These are phyloP conservation scores for Phyllosticta citribraziliensis DNA, from an alignment of 2,329 filamentous ascomycete species.

Conservation along the genomic window DNA sequence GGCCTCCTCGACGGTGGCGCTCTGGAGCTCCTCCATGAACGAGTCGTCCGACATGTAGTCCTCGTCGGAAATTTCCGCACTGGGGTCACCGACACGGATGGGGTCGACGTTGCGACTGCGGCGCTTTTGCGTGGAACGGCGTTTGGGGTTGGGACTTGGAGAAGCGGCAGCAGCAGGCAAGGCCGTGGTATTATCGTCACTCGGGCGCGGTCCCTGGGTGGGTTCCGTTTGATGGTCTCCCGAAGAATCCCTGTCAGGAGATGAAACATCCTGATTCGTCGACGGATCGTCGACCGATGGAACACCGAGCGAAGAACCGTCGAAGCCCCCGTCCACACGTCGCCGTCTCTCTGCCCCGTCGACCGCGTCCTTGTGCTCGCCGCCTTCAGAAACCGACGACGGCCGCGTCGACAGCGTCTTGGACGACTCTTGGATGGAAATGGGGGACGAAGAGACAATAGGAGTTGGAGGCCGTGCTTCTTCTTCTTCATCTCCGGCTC, in stretches of 20 bases:
- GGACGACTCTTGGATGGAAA: conserved; percentile 28
- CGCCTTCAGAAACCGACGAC: conserved; percentile 28
- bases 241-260: conserved; percentile 10
- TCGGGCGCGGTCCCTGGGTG: conserved; percentile 2
- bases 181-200: conserved; percentile 8
- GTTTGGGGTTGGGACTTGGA: conserved; percentile 7
- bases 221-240: conserved; percentile 10
- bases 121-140: conserved; percentile 9
- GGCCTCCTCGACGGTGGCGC: conserved; percentile 74
- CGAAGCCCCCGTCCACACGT: neutral
- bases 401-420: conserved; percentile 28
- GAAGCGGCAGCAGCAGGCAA: neutral
- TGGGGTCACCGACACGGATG: conserved; percentile 3
- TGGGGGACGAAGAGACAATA: conserved; percentile 23
- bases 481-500: conserved; percentile 23
- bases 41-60: conserved; percentile 64
- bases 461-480: conserved; percentile 26
- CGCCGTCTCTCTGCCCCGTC: conserved; percentile 14
- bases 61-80: conserved; percentile 13
- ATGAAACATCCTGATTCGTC: conserved; percentile 9
- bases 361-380: conserved; percentile 19
- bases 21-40: conserved; percentile 76
- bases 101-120: conserved; percentile 8
- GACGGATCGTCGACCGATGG: conserved; percentile 6
- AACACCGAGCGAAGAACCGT: conserved; percentile 5